phyloP scores from a whole-genome alignment of 1,139 yeast genomes.

The Debaryomycetaceae sp. region DNA sequence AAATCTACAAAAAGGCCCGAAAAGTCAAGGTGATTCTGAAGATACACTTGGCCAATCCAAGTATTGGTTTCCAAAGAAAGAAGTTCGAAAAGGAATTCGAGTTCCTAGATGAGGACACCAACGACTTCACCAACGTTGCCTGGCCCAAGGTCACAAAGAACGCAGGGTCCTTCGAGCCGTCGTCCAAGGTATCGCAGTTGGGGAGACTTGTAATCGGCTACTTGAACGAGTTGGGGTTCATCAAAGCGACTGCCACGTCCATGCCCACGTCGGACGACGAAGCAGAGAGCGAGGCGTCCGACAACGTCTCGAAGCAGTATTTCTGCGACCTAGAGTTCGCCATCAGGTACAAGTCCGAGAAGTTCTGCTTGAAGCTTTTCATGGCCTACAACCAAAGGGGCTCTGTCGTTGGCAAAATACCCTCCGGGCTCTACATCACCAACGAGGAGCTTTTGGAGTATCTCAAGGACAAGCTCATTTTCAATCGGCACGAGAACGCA shows the following conservation, averaged over 20 bases:
- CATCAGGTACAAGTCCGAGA: conserved; percentile 1
- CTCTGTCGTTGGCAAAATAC: neutral
- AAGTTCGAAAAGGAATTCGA: neutral
- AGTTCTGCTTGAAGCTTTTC: conserved; percentile 3
- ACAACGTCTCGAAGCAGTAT: neutral
- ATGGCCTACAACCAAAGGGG: conserved; percentile 1
- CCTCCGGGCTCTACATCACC: neutral
- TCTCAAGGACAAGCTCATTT: conserved; percentile 4
- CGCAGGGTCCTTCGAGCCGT: conserved; percentile 1
- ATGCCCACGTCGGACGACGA: neutral
- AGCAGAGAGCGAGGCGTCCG: neutral
- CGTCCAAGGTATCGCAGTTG: conserved; percentile 5
- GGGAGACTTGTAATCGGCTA: conserved; percentile 5
- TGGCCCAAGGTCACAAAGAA: neutral
- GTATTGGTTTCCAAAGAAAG: neutral
- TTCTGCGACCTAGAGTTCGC: conserved; percentile 3
- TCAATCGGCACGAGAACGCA: neutral
- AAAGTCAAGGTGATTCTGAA: neutral
- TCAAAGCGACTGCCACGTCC: neutral
- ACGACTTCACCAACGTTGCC: neutral
- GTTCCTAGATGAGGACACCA: neutral
- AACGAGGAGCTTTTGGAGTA: conserved; percentile 5
- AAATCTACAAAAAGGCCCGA: neutral
- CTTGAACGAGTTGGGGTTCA: conserved; percentile 3
- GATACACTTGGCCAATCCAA: neutral